Base-by-base conservation (phyloP, 371 early-diverging fungal species). In the Parasitella parasitica region DNA sequence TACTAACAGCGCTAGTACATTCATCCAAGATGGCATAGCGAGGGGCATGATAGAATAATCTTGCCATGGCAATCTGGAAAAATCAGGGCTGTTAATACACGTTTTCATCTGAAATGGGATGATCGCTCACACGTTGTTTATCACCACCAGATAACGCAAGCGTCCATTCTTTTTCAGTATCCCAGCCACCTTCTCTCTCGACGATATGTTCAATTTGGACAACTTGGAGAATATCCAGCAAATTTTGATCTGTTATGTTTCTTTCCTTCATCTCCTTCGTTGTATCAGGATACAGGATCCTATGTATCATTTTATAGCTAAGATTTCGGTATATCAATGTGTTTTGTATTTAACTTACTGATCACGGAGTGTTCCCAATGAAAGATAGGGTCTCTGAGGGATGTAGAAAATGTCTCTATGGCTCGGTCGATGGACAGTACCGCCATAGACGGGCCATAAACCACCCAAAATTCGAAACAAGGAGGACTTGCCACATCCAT, bases 391-490 rank as follows among this genome's bases (percentile, higher is more conserved):
- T 46, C 95, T 84, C 75, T 97, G 97, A 13, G 99, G 97, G 49
- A 98, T 92, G 75, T 97, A 98, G 67, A 98, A 97, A 64, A 98
- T 92, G 60, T 93, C 88, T 71, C 83, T 78, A 74, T 90, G 85
- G 54, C 78, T 66, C 7, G 97, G 97, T 66, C 90, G 90, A 63
- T 85, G 82, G 43, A 98, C 84, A 0, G 89, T 89, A 54, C 98
- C 97, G 53, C 86, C 93, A 69, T 91, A 92, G 22, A 93, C 90
- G 9, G 94, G 94, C 95, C 95, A 95, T 57, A 98, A 85, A 0
- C 95, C 97, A 64, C 96, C 96, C 13, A 98, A 83, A 61, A 97
- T 97, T 61, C 97, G 92, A 86, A 98, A 97, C 65, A 97, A 77
- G 34, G 94, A 94, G 3, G 92, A 92, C 75, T 97, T 94, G 57